These are phyloP conservation scores for Mikania micrantha DNA, from an alignment of 129 eudicot genomes.

Conservation along the genomic window DNA sequence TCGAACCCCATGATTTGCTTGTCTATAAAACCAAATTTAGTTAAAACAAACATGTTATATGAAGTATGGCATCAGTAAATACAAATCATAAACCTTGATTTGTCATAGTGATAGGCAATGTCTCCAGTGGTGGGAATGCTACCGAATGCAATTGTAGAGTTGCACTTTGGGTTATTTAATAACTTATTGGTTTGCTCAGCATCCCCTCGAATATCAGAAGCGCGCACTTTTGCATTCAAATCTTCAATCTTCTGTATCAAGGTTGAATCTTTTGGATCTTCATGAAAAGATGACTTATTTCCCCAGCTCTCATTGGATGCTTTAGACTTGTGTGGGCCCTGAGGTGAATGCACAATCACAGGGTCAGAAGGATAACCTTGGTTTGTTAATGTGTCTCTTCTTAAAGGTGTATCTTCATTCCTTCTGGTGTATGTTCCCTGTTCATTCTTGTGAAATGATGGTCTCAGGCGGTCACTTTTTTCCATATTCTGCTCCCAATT, in stretches of 20 bases:
- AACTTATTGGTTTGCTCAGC: constrained; percentile 38
- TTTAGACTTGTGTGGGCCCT: constrained; percentile 25
- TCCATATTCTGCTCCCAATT: constrained; percentile 40
- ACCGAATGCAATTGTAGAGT: constrained; percentile 28
- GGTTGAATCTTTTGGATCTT: constrained; percentile 46
- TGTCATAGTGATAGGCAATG: constrained; percentile 17
- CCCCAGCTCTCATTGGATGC: constrained; percentile 31
- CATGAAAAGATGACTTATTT: constrained; percentile 28
- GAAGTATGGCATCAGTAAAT: constrained; percentile 10
- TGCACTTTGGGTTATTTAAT: constrained; percentile 19
- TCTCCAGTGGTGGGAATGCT: constrained; percentile 29
- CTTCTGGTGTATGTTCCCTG: constrained; percentile 52
- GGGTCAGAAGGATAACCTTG: constrained; percentile 5
- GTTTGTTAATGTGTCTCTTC: constrained; percentile 23
- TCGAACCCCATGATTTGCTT: constrained; percentile 40
- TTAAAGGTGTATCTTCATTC: constrained; percentile 38
- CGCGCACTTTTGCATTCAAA: constrained; percentile 73
- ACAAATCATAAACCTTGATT: constrained; percentile 35
- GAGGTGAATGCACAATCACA: constrained; percentile 28
- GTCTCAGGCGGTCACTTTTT: constrained; percentile 32
- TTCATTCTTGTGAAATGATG: constrained; percentile 42
- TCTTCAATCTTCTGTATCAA: constrained; percentile 80
- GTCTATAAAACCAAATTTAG: constrained; percentile 38
- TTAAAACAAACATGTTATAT: neutral
- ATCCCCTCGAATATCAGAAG: constrained; percentile 52